Evolutionary conservation across 441 rosid genomes (phyloP), one percentile per base, ranked within the genome.

Genomic region (Adansonia madagascariensis): DNA sequence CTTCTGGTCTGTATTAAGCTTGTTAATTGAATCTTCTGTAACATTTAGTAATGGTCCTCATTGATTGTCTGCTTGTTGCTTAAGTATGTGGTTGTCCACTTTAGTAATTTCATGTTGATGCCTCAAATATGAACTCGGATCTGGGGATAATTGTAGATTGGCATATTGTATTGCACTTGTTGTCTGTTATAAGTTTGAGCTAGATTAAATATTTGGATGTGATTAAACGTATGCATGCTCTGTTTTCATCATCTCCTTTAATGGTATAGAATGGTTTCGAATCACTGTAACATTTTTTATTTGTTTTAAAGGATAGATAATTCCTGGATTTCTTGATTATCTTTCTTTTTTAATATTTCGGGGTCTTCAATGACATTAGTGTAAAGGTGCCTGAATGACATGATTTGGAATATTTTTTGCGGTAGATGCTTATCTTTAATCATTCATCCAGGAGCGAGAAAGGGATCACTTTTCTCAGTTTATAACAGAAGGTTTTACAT

Each of bases 391-490:
- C 18, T 65, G 71, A 75, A 6, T 49, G 15, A n/a, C 46, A 4
- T 76, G 52, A 63, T 60, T 44, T 53, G 2, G 50, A 55, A 39
- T 74, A 31, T 8, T 62, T 56, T 31, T 61, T 43, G 47, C 22
- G 64, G n/a, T 72, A 24, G 8, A 18, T 71, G 49, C 49, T 18
- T 55, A 35, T 39, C 24, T 15, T 71, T 79, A 64, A 31, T 59
- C 31, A 6, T 56, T 77, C 53, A 62, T 82, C 76, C 84, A 96
- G 98, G 99, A 94, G 82, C 89, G 78, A 64, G 98, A 96, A 84
- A 91, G 98, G 84, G 98, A 94, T 79, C 99, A 96, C 87, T 94
- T 91, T 81, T 96, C 98, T 65, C 97, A 93, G 78, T 96, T 96
- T 79, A 89, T 96, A 73, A 96, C 99, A 0, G 99, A 96, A 88